Percentiles rank a stretch among this genome's conserved stretches.
Conservation (phyloP, 2,329 filamentous ascomycete genomes). For the Amesomyces nigricolor region DNA sequence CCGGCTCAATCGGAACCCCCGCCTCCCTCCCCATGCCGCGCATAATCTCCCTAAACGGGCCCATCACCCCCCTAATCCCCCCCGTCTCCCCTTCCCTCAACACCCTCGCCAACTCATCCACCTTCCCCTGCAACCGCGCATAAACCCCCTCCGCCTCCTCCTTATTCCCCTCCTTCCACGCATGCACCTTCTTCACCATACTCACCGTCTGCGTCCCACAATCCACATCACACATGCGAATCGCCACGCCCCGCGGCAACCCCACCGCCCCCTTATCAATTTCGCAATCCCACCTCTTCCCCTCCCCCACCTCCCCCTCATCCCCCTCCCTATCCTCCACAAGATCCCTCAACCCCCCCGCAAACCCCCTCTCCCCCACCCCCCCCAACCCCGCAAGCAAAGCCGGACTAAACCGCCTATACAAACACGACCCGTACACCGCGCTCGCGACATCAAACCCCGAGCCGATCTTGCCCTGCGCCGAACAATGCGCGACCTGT, state of each 20-base stretch:
- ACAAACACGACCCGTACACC: constrained; percentile 85
- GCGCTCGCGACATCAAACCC: constrained; percentile 94
- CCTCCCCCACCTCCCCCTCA: too few species aligned
- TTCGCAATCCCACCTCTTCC: constrained; percentile 69
- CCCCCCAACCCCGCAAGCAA: constrained; percentile 65
- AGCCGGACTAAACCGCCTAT: constrained; percentile 83
- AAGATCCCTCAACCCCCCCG: constrained; percentile 54
- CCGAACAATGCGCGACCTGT: constrained; percentile 88
- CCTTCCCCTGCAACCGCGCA: constrained; percentile 66
- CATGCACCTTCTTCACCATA: constrained; percentile 90
- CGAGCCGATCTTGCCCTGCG: constrained; percentile 92
- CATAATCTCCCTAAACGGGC: constrained; percentile 55
- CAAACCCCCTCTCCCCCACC: constrained; percentile 61
- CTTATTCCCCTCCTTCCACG: constrained; percentile 65
- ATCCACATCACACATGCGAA: constrained; percentile 94
- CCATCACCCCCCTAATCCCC: constrained; percentile 44
- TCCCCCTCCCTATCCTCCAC: too few species aligned
- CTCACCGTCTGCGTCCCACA: constrained; percentile 88
- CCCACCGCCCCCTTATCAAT: constrained; percentile 61
- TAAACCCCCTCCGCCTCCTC: constrained; percentile 65
- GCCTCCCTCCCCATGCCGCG: constrained; percentile 69
- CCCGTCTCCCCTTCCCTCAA: constrained; percentile 48
- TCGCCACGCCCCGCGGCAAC: constrained; percentile 64
- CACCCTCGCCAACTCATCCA: constrained; percentile 62
- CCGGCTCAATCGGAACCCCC: constrained; percentile 82